These are phyloP conservation scores for Iris pallida DNA, from an alignment of 116 monocot species.

Conservation along the genomic window DNA sequence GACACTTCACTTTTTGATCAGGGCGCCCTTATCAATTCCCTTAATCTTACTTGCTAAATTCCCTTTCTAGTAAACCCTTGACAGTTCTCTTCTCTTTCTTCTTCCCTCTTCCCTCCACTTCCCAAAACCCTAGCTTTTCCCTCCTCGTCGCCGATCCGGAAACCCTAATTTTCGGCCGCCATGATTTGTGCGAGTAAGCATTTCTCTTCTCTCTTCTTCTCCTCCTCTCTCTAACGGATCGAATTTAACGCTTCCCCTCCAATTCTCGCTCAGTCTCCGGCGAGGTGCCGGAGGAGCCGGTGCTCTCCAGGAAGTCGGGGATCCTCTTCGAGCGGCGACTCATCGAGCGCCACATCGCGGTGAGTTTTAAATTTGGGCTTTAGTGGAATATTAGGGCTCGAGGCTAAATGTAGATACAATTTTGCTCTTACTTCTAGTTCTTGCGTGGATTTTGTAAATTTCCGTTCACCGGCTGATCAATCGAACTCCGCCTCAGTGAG, in stretches of 20 bases:
- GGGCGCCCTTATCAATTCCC: no score
- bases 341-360: conserved; percentile 74
- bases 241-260: not conserved
- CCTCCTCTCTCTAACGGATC: not conserved
- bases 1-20: no score
- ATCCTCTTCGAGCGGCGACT: conserved; percentile 76
- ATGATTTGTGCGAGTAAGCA: conserved; percentile 32
- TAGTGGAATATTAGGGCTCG: not conserved
- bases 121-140: no score
- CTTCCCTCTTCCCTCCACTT: no score
- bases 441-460: no score
- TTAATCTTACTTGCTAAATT: no score
- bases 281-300: conserved; percentile 91
- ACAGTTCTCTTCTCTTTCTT: no score
- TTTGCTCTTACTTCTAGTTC: no score
- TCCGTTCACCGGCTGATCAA: no score
- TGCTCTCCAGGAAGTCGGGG: conserved; percentile 91
- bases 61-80: no score
- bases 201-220: not conserved
- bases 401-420: no score
- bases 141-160: not conserved
- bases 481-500: no score
- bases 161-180: conserved; percentile 9
- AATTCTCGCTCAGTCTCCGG: conserved; percentile 57
- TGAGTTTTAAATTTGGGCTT: conserved; percentile 22